Evolutionary conservation across 2,329 filamentous ascomycete genomes (phyloP), one percentile per base, ranked within the genome.

Genomic region (Trichoderma sp.): DNA sequence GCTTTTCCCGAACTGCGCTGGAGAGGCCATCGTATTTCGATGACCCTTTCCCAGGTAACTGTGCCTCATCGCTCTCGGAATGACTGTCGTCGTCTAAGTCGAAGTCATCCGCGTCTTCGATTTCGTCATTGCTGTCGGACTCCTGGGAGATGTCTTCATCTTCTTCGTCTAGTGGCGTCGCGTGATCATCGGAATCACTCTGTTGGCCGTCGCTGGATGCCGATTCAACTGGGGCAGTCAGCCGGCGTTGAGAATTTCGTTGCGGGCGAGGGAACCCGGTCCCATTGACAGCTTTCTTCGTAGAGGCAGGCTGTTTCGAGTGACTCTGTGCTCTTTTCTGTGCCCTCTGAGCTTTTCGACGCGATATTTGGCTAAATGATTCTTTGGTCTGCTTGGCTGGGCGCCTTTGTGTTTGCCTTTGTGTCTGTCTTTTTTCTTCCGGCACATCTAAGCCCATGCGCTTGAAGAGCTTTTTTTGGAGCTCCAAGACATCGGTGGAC

Each of bases 281-380:
- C 17, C 37, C 45, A 52, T 4, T 58, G 29, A 35, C 48, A 22
- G 19, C 64, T 42, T 66, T 54, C 39, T 19, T 64, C 5, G 37
- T 32, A 48, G 58, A 39, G 22, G 29, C 22, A 12, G 53, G 50
- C n/a, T 52, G 66, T 15, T 56, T 71, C 12, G 71, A 56, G 22
- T 70, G 68, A 39, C 76, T 72, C 15, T 81, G 80, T 32, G 77
- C 74, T 76, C 87, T 90, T 76, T 88, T 91, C 72, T 87, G 82
- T 25, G 82, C 80, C 65, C 91, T 84, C 72, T 91, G 87, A 17
- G 85, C 85, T 75, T 89, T 92, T 67, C 91, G 85, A 68, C 86
- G 84, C 64, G 91, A 88, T 80, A 91, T 92, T 71, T 90, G 84
- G 73, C 73, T 17, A 67, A 52, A 25, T 70, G 69, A 64, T 61